Evolutionary conservation across 2,329 filamentous ascomycete genomes (phyloP).

Genomic region (Ophiocordyceps camponoti-rufipedis): DNA sequence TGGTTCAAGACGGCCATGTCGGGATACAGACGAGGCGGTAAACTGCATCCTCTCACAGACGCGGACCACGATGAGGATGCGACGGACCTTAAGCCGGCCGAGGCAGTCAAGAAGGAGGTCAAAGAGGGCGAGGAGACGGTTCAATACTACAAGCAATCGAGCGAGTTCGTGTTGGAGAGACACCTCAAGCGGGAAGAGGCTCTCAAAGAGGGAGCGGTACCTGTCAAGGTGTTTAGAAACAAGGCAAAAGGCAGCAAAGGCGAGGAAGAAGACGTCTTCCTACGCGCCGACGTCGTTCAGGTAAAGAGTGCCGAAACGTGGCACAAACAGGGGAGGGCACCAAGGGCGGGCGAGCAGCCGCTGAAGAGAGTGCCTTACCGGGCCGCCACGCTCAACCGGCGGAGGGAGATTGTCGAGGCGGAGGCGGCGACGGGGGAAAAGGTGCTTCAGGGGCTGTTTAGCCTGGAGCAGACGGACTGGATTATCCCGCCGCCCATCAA

Average conservation of each 20-base stretch:
- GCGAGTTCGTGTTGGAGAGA: conserved; percentile 68
- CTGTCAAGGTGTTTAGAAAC: conserved; percentile 57
- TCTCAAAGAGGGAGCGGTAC: conserved; percentile 45
- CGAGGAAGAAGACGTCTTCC: conserved; percentile 65
- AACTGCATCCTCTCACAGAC: conserved; percentile 38
- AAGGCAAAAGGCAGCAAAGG: conserved; percentile 56
- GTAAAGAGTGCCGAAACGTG: conserved; percentile 91
- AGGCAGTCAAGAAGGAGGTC: conserved; percentile 53
- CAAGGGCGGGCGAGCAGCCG: conserved; percentile 50
- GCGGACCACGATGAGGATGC: conserved; percentile 65
- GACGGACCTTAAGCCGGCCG: conserved; percentile 55
- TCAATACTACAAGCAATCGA: conserved; percentile 72
- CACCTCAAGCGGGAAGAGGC: conserved; percentile 89
- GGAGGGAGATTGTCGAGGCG: conserved; percentile 75
- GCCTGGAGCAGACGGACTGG: conserved; percentile 76
- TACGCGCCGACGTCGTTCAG: conserved; percentile 57
- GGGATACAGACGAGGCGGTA: conserved; percentile 40
- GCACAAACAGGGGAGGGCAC: conserved; percentile 86
- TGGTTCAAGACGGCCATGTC: conserved; percentile 77
- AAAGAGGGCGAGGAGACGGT: conserved; percentile 66
- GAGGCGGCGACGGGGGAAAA: conserved; percentile 67
- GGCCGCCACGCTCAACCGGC: conserved; percentile 73
- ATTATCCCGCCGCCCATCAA: conserved; percentile 80
- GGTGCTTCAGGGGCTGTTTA: conserved; percentile 71
- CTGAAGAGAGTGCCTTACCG: conserved; percentile 80